Base-by-base conservation (phyloP, 495 filamentous ascomycete genomes). In the Chaetomidium leptoderma region DNA sequence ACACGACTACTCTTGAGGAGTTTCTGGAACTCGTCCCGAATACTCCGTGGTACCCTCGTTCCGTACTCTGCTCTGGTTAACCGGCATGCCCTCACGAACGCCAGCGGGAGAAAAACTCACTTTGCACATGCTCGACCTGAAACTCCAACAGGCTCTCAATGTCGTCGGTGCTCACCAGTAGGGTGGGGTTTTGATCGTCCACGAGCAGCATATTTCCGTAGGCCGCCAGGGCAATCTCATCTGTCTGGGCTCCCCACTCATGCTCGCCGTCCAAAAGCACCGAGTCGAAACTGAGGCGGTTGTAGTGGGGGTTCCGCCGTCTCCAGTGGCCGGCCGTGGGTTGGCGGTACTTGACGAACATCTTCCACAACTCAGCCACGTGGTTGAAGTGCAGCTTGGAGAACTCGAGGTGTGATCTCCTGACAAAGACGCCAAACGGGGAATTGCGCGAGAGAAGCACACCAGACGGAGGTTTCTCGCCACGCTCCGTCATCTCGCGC, bases 41-140 rank as follows among this genome's bases (percentile, higher is more conserved):
- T 84, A 17, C 84, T 82, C 48, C 83, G 75, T 4, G 91, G 86
- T 21, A 93, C 79, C 66, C 90, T 77, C 46, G 76, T 83, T 29
- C 91, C 91, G 50, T 71, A 76, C 56, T 59, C 55, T 61, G 30
- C 10, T 29, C 4, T 14, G 14, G 53, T 60, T 33, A 65, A 62
- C 6, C 37, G 5, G 16, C 7, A 5, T 17, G 14, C n/a, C 23
- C 5, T 11, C 33, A 33, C 1, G 2, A 13, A 23, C 14, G 5
- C 21, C 14, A 23, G 17, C 9, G 21, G 10, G 43, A 17, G 10
- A 6, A 17, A 8, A 6, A 74, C 83, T 60, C 77, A 89, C 90
- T 88, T 68, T 96, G 91, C 70, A 96, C 81, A 66, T 87, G 83
- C 46, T 87, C 84, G 27, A 96, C 83, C 70, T 97, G 92, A 61